phyloP scores from a whole-genome alignment of 345 rosid species.

The Heritiera fomes region DNA sequence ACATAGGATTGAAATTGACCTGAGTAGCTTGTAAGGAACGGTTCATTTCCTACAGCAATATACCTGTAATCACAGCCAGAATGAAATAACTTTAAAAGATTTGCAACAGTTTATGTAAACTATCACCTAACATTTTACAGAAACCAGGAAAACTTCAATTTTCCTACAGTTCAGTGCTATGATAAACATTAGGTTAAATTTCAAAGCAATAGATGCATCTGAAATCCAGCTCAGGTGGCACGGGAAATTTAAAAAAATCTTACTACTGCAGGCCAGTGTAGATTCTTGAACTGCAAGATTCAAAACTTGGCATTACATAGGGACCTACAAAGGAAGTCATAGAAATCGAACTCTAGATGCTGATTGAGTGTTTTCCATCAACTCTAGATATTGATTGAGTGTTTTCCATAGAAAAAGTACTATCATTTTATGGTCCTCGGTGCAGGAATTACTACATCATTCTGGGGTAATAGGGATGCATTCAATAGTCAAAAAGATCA shows the following conservation, averaged over 20 bases:
- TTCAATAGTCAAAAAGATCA: neutral
- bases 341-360: neutral
- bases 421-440: neutral
- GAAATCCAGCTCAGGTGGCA: neutral
- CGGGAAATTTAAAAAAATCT: neutral
- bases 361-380: neutral
- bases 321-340: neutral
- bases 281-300: neutral
- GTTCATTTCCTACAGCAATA: constrained; percentile 94
- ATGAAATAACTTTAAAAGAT: constrained; percentile 13
- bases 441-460: neutral
- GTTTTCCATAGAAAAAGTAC: neutral
- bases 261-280: neutral
- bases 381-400: neutral
- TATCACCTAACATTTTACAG: neutral
- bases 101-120: neutral
- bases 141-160: neutral
- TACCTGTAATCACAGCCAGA: constrained; percentile 51
- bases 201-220: neutral
- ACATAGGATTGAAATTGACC: constrained; percentile 75
- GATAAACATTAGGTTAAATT: neutral
- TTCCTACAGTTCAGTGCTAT: neutral
- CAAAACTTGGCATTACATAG: neutral
- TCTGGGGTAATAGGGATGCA: neutral
- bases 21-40: constrained; percentile 71